Conservation (phyloP, 139 green algal species). For the Chlorella ohadii region DNA sequence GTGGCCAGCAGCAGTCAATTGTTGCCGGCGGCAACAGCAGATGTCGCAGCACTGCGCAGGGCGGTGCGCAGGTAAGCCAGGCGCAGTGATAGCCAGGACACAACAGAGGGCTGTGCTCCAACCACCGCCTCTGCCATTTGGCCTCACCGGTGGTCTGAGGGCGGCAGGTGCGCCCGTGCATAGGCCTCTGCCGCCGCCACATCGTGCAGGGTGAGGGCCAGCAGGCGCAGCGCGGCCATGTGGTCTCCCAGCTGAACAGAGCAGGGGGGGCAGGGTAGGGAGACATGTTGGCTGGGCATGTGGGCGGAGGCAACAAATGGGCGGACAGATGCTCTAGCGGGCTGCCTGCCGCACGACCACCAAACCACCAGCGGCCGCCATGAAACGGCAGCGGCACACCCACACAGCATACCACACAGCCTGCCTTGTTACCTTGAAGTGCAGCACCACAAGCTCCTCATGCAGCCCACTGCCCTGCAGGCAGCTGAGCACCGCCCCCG, state of each 20-base stretch:
- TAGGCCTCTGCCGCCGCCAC: conserved; percentile 70
- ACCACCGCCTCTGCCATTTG: too few species aligned
- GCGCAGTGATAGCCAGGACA: too few species aligned
- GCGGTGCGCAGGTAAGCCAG: too few species aligned
- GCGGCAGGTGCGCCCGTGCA: conserved; percentile 52
- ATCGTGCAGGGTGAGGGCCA: conserved; percentile 70
- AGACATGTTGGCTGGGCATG: too few species aligned
- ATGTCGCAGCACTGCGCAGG: too few species aligned
- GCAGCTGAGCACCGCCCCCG: conserved; percentile 21
- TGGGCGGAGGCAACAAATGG: too few species aligned
- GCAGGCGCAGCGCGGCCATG: conserved; percentile 62
- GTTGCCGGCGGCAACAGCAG: too few species aligned
- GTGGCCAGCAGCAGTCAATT: too few species aligned
- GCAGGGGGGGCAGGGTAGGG: background rate
- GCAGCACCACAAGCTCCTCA: conserved; percentile 71
- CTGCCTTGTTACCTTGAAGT: conserved; percentile 46
- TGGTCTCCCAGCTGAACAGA: conserved; percentile 61
- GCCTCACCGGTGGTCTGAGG: conserved; percentile 31
- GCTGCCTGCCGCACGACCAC: too few species aligned
- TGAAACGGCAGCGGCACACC: background rate
- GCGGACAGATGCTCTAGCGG: too few species aligned
- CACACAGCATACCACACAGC: background rate
- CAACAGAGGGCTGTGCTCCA: too few species aligned
- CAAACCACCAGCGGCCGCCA: too few species aligned
- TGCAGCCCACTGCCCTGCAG: conserved; percentile 44